Base-by-base conservation (phyloP, 371 early-diverging fungal genomes). In the Haplosporangium sp. region DNA sequence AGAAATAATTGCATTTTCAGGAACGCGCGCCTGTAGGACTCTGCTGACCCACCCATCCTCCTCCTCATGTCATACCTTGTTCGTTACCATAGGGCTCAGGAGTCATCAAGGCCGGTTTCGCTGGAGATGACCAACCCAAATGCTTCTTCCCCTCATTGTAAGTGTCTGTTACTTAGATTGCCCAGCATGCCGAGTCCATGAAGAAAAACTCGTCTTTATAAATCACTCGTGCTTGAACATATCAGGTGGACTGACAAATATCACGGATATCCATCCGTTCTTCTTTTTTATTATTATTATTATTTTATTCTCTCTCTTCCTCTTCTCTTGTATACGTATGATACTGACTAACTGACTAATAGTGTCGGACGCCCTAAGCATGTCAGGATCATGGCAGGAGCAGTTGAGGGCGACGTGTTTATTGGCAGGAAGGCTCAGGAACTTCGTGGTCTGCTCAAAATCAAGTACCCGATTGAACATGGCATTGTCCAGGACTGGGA, bases 401-500 rank as follows among this genome's bases (percentile, higher is more conserved):
- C 99, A 98, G 99, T 99, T 63, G 99, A 99, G 86, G 99, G 99
- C 92, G 99, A 99, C 88, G 95, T 97, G 45, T 99, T 99, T 83
- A 99, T 99, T 75, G 99, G 99, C 87, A 99, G 99, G 84, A 99
- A 99, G 88, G 99, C 99, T 54, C 99, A 99, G 87, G 95, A 97
- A 80, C 98, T 99, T 93, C 90, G 99, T 85, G 99, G 99, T 93
- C 97, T 99, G 82, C 89, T 99, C 69, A 95, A 98, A 51, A 93
- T 99, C 68, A 98, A 96, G 86, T 99, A 99, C 85, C 99, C 99
- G 67, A 99, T 99, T 85, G 99, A 99, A 86, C 99, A 99, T 92
- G 99, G 99, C 89, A 98, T 99, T 84, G 99, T 99, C 45, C 98
- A 95, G 89, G 98, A 99, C 95, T 99, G 99, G 99, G 99, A 99